Evolutionary conservation across 805 yeast genomes (phyloP).

Genomic region (Zygosaccharomyces gambellarensis): DNA sequence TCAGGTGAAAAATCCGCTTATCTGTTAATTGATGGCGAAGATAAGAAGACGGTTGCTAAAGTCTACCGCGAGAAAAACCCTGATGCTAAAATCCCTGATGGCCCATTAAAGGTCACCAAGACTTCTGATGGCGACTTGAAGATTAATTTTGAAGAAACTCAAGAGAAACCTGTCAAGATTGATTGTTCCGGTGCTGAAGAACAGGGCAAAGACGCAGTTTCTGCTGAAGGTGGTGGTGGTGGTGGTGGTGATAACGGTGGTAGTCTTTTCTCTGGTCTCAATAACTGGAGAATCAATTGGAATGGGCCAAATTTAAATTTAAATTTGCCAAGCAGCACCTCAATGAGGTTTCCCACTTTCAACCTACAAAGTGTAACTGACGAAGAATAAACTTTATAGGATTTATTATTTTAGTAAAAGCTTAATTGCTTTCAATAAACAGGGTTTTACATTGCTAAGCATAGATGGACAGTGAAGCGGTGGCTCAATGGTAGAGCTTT

Average conservation of each 20-base stretch:
- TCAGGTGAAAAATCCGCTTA: neutral
- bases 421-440: no score
- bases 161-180: neutral
- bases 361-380: neutral
- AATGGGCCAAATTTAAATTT: constrained; percentile 6
- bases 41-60: neutral
- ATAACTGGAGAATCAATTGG: constrained; percentile 7
- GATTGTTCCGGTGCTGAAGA: neutral
- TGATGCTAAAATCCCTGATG: neutral
- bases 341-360: constrained; percentile 1
- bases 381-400: neutral
- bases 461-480: constrained; percentile 39
- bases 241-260: neutral
- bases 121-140: constrained; percentile 1
- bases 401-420: neutral
- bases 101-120: constrained; percentile 1
- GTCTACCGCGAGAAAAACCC: constrained; percentile 1
- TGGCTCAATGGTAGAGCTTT: constrained; percentile 64
- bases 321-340: constrained; percentile 3
- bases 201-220: neutral
- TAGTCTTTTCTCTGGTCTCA: neutral
- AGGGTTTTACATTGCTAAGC: no score
- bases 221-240: neutral
- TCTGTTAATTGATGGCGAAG: neutral
- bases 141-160: neutral